Base-by-base conservation (phyloP, 2,329 filamentous ascomycete species). In the Ilyonectria destructans region DNA sequence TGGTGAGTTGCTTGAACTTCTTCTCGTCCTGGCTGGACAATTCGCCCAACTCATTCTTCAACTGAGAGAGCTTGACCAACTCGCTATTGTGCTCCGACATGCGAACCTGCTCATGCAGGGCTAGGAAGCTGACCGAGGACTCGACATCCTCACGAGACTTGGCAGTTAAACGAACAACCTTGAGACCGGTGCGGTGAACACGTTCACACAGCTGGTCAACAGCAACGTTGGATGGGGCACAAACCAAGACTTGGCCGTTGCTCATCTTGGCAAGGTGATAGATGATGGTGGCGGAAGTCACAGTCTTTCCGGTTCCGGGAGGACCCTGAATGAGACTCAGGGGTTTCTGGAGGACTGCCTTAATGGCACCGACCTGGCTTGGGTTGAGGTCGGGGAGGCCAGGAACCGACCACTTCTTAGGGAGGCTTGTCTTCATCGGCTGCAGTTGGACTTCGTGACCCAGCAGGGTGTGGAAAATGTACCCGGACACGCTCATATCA, bases 111-210 rank as follows among this genome's bases (percentile, higher is more conserved):
- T 98, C 94, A 75, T 99, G 96, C 58, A 99, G 87, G 40, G 96
- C 96, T 46, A 99, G 86, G 82, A 98, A 98, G 75, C 94, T 94
- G 74, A 99, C 96, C 4, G 95, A 95, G n/a, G 96, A 98, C 80
- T 99, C 96, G 10, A 99, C 96, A 85, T 99, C 96, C 81, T 99
- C 96, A 69, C 96, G 93, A 58, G 96, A 99, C 83, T 99, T 99
- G 69, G 96, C 96, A n/a, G 96, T 99, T 67, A 99, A 90, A 78
- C 96, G 95, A 49, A 98, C 96, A 61, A 97, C 96, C 85, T 99
- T 99, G 71, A 99, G 87, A 2, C 95, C 95, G 37, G 96, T 99
- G 65, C 91, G 90, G 82, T 98, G 96, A 70, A 99, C 96, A 54
- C 97, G 94, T 83, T 99, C 96, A 79, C 96, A 99, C 33, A 99